Conservation (phyloP, 2,329 filamentous ascomycete species). For the Fusarium nanum region DNA sequence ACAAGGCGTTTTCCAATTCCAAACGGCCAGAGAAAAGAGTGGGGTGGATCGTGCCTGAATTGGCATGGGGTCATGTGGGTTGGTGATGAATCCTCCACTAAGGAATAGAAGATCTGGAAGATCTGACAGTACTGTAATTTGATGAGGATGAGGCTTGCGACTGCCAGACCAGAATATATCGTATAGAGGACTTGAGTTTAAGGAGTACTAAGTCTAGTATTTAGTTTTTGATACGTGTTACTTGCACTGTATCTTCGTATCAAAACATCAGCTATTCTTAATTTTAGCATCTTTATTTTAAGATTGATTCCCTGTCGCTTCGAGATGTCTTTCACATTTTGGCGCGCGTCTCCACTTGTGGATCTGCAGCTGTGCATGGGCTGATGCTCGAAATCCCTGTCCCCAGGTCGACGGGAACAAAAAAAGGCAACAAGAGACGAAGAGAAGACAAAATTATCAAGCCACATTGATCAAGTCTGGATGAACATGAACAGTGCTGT, state of each 20-base stretch:
- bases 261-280: background rate
- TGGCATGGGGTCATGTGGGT: conserved; percentile 7
- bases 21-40: conserved; percentile 8
- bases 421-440: background rate
- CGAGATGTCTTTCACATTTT: conserved; percentile 25
- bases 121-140: background rate
- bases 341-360: conserved; percentile 39
- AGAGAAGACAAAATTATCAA: background rate
- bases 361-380: conserved; percentile 39
- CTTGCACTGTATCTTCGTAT: background rate
- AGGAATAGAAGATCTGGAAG: conserved; percentile 1
- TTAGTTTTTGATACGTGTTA: background rate
- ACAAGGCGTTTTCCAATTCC: conserved; percentile 12
- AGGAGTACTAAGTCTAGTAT: no score
- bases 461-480: background rate
- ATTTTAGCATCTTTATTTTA: conserved; percentile 10
- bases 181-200: background rate
- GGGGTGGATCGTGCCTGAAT: conserved; percentile 4
- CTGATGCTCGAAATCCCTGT: conserved; percentile 33
- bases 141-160: background rate
- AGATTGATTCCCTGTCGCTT: conserved; percentile 7
- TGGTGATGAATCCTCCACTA: conserved; percentile 1
- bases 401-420: background rate
- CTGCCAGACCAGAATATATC: background rate
- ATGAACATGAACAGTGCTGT: background rate